Evolutionary conservation across 1,139 yeast genomes (phyloP).

Genomic region (Yamadazyma songkhlaensis): DNA sequence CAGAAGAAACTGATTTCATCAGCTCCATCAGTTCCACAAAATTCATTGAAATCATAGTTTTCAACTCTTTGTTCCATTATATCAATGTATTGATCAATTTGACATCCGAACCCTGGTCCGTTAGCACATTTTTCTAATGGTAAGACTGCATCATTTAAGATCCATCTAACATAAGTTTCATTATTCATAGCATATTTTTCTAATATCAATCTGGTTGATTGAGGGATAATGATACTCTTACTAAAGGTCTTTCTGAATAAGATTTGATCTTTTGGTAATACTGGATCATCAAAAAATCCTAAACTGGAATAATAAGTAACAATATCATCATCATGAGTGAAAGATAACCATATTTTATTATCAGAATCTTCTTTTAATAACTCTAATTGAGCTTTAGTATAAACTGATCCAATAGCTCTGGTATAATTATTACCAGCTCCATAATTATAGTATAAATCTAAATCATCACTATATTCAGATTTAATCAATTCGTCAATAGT

Average conservation of each 20-base stretch:
- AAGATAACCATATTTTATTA: conserved; percentile 42
- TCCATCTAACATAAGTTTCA: conserved; percentile 41
- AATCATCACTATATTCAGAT: conserved; percentile 42
- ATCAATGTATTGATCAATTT: conserved; percentile 34
- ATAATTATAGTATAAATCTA: conserved; percentile 42
- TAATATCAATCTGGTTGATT: conserved; percentile 51
- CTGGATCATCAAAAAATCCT: conserved; percentile 39
- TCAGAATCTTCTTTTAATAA: conserved; percentile 28
- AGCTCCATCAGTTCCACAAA: conserved; percentile 32
- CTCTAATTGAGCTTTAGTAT: conserved; percentile 46
- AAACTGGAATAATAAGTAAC: conserved; percentile 49
- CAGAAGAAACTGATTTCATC: conserved; percentile 37
- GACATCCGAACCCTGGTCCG: conserved; percentile 62
- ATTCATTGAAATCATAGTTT: conserved; percentile 22
- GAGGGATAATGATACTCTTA: conserved; percentile 50
- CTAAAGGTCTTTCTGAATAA: conserved; percentile 43
- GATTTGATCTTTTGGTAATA: conserved; percentile 21
- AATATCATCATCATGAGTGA: conserved; percentile 61
- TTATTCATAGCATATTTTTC: conserved; percentile 48
- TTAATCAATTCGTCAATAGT: conserved; percentile 46
- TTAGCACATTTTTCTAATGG: conserved; percentile 46
- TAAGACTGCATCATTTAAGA: conserved; percentile 56
- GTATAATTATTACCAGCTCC: conserved; percentile 51
- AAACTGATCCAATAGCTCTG: conserved; percentile 43
- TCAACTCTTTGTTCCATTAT: conserved; percentile 22